Percentiles rank a stretch among this genome's conserved stretches.
phyloP scores from a whole-genome alignment of 768 basidiomycete genomes.

The Phaffia tasmanica region DNA sequence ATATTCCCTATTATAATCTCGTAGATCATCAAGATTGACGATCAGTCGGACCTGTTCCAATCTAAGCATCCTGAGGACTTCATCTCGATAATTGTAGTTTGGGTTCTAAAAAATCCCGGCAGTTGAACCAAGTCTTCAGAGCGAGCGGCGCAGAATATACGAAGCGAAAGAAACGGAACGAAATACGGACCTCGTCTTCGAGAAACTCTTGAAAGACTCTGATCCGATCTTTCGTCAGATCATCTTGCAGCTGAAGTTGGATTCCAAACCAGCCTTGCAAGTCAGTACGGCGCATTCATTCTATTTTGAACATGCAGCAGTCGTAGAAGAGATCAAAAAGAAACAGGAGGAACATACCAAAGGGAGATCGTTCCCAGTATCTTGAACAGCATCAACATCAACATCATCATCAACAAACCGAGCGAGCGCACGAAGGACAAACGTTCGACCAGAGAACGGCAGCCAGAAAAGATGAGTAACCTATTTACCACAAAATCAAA shows the following conservation, averaged over 20 bases:
- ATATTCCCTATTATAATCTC: constrained; percentile 79
- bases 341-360: not conserved
- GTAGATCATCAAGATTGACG: constrained; percentile 89
- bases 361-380: too few relatives aligned
- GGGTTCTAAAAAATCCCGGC: constrained; percentile 38
- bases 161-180: not conserved
- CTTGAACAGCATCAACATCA: not conserved
- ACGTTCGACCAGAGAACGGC: too few relatives aligned
- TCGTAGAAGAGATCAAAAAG: not conserved
- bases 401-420: not conserved
- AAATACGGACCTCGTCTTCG: constrained; percentile 36
- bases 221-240: constrained; percentile 59
- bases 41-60: constrained; percentile 75
- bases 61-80: constrained; percentile 70
- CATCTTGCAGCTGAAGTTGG: constrained; percentile 40
- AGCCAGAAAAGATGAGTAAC: too few relatives aligned
- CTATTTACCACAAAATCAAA: too few relatives aligned
- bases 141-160: not conserved
- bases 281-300: too few relatives aligned
- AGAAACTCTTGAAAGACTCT: constrained; percentile 70
- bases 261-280: too few relatives aligned
- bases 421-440: too few relatives aligned
- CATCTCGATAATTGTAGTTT: constrained; percentile 63
- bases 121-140: constrained; percentile 5
- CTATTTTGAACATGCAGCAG: not conserved